These are phyloP conservation scores for Suillus hirtellus DNA, from an alignment of 768 basidiomycete genomes.

Conservation along the genomic window DNA sequence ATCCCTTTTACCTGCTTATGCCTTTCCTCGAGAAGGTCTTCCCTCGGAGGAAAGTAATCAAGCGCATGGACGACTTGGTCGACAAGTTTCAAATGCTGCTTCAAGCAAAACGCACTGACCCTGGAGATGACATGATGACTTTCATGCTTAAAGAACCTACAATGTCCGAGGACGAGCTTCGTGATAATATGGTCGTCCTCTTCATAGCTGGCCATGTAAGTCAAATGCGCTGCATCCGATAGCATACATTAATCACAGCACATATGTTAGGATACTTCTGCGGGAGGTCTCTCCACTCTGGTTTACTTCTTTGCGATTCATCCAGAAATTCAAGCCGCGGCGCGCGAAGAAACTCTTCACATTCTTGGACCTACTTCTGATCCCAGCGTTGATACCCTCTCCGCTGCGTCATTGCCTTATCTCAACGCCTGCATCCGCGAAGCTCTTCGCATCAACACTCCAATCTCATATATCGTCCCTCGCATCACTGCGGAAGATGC, in stretches of 20 bases:
- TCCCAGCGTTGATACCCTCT: constrained; percentile 31
- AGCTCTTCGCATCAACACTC: constrained; percentile 37
- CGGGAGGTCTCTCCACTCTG: constrained; percentile 38
- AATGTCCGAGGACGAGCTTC: constrained; percentile 35
- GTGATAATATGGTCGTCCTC: constrained; percentile 38
- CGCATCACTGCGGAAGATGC: constrained; percentile 10
- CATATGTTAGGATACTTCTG: constrained; percentile 37
- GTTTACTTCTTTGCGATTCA: constrained; percentile 39
- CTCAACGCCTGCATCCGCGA: constrained; percentile 42
- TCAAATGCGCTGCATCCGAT: not conserved
- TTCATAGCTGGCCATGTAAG: constrained; percentile 44
- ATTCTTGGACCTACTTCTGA: constrained; percentile 31
- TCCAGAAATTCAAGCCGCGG: constrained; percentile 36
- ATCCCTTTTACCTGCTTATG: constrained; percentile 35
- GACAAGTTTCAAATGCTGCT: constrained; percentile 30
- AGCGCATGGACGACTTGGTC: constrained; percentile 32
- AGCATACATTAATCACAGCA: not conserved
- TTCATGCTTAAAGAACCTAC: constrained; percentile 36
- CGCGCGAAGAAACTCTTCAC: constrained; percentile 38
- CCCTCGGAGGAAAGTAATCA: constrained; percentile 30
- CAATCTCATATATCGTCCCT: constrained; percentile 27
- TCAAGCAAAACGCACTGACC: constrained; percentile 30
- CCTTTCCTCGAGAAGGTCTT: constrained; percentile 33
- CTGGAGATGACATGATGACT: constrained; percentile 37
- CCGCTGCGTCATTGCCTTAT: constrained; percentile 26